Conservation (phyloP, 768 basidiomycete genomes). For the Podaxis rugospora region DNA sequence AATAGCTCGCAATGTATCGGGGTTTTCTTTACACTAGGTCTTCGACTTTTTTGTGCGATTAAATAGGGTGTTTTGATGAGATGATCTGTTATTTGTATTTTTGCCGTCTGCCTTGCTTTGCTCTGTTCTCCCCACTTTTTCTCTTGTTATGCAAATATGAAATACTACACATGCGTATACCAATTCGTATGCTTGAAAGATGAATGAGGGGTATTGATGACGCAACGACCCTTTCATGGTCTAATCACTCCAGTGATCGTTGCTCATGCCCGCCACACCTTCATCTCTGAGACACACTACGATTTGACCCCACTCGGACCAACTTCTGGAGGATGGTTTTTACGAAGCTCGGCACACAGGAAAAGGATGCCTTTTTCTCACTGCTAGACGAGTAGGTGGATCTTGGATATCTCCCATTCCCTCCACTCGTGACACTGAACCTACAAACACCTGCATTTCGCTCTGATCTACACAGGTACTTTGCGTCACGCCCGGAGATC, state of each 20-base stretch:
- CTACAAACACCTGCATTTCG: neutral
- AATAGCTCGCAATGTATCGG: neutral
- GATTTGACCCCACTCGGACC: neutral
- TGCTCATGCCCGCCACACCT: neutral
- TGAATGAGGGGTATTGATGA: neutral
- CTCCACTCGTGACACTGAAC: slow-evolving; percentile 11
- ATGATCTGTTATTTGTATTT: slow-evolving; percentile 15
- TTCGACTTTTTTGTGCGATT: slow-evolving; percentile 28
- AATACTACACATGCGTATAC: slow-evolving; percentile 5
- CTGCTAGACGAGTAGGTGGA: slow-evolving; percentile 71
- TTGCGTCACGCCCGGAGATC: slow-evolving; percentile 66
- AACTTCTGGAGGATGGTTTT: slow-evolving; percentile 57
- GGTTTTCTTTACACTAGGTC: slow-evolving; percentile 12
- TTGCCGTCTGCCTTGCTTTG: slow-evolving; percentile 15
- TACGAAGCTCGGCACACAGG: slow-evolving; percentile 55
- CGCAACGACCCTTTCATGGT: neutral
- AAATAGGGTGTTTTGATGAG: slow-evolving; percentile 16
- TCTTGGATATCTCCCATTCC: neutral
- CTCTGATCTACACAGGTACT: slow-evolving; percentile 46
- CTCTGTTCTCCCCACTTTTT: slow-evolving; percentile 17
- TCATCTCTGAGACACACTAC: neutral
- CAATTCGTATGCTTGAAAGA: neutral
- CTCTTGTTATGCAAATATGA: slow-evolving; percentile 23
- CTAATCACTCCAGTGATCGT: neutral
- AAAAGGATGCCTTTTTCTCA: slow-evolving; percentile 80